Conservation (phyloP, 1,139 yeast species). For the Trichomonascaceae sp. region DNA sequence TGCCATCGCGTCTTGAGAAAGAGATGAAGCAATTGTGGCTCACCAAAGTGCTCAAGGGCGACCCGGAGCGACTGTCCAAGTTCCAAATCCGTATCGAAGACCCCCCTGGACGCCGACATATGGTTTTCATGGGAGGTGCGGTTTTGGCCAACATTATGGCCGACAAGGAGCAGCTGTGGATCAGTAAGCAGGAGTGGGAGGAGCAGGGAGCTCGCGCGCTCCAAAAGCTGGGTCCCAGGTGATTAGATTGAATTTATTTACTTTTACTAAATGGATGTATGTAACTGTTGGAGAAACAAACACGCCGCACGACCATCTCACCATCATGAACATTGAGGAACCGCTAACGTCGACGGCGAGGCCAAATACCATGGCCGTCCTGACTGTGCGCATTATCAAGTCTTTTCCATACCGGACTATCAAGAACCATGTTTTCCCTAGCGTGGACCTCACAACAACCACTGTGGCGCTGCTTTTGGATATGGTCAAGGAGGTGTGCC, state of each 20-base stretch:
- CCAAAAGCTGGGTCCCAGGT: conserved; percentile 87
- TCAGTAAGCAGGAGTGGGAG: conserved; percentile 92
- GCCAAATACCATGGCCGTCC: conserved; percentile 51
- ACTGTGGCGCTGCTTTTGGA: conserved; percentile 54
- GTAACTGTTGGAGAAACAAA: too few species aligned
- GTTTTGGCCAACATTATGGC: conserved; percentile 97
- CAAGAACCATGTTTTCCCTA: conserved; percentile 59
- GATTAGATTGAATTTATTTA: too few species aligned
- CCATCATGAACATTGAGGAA: conserved; percentile 33
- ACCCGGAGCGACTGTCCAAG: conserved; percentile 74
- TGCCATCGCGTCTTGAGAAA: conserved; percentile 89
- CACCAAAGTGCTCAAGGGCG: conserved; percentile 73
- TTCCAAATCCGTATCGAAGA: conserved; percentile 96
- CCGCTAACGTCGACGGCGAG: conserved; percentile 58
- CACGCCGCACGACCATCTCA: too few species aligned
- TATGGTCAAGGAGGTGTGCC: conserved; percentile 12
- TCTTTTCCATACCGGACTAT: conserved; percentile 90
- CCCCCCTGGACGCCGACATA: conserved; percentile 97
- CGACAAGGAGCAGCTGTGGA: conserved; percentile 97
- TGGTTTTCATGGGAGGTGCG: conserved; percentile 99
- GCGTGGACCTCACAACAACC: conserved; percentile 57
- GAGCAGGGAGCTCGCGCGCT: conserved; percentile 85
- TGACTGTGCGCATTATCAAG: conserved; percentile 77
- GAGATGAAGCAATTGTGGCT: conserved; percentile 96
- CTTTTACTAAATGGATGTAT: too few species aligned